Evolutionary conservation across 2,329 filamentous ascomycete species (phyloP).

Genomic region (Rutstroemia sp.): DNA sequence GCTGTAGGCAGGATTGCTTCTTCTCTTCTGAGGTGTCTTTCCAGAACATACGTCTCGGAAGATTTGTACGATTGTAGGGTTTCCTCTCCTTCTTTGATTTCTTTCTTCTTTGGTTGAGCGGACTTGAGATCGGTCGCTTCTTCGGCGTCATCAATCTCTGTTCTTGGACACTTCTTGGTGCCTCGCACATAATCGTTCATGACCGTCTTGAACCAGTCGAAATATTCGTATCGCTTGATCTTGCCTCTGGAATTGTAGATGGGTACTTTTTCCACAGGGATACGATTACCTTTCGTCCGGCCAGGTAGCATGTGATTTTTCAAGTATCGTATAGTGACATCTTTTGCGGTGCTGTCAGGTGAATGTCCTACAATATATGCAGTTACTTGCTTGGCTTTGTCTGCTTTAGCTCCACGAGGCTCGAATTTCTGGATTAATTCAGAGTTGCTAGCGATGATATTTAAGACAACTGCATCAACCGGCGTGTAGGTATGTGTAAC

Average conservation of each 20-base stretch:
- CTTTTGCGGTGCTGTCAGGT: slow-evolving; percentile 76
- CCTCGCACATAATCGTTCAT: slow-evolving; percentile 65
- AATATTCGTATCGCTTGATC: slow-evolving; percentile 65
- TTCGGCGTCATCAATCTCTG: slow-evolving; percentile 71
- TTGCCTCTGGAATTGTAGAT: slow-evolving; percentile 73
- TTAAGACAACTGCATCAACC: slow-evolving; percentile 65
- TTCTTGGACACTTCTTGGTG: slow-evolving; percentile 44
- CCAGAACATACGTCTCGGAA: slow-evolving; percentile 77
- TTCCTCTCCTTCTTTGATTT: slow-evolving; percentile 66
- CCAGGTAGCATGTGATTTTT: slow-evolving; percentile 77
- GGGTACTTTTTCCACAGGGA: slow-evolving; percentile 72
- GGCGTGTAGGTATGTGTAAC: slow-evolving; percentile 71
- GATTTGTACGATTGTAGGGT: slow-evolving; percentile 85
- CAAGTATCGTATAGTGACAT: slow-evolving; percentile 88
- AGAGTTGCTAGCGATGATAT: slow-evolving; percentile 60
- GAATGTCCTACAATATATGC: slow-evolving; percentile 83
- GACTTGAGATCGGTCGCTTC: slow-evolving; percentile 70
- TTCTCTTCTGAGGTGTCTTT: slow-evolving; percentile 82
- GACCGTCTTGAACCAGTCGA: slow-evolving; percentile 81
- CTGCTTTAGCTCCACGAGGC: slow-evolving; percentile 73
- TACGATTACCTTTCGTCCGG: slow-evolving; percentile 77
- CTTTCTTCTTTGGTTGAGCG: slow-evolving; percentile 64
- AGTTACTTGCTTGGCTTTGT: slow-evolving; percentile 81
- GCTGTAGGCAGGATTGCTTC: slow-evolving; percentile 72
- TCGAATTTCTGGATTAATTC: slow-evolving; percentile 72